These are phyloP conservation scores for Podaxis sp. DNA, from an alignment of 768 basidiomycete genomes.

Conservation along the genomic window DNA sequence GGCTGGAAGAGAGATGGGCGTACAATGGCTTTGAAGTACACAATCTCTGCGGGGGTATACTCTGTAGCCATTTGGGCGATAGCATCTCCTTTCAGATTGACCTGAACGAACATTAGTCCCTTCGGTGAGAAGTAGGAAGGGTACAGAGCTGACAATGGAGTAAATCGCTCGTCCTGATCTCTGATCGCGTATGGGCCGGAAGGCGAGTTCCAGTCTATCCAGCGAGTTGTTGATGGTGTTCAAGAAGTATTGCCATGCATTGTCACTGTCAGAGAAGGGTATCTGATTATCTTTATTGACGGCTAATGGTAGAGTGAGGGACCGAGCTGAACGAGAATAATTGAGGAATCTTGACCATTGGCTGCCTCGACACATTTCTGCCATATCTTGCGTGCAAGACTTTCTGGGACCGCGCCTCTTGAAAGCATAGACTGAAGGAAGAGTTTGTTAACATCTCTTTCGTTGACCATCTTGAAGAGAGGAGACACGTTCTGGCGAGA, in stretches of 20 bases:
- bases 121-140: neutral
- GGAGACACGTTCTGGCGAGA: neutral
- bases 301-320: slow-evolving; percentile 15
- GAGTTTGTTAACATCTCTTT: slow-evolving; percentile 70
- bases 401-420: slow-evolving; percentile 62
- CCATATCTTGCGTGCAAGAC: slow-evolving; percentile 67
- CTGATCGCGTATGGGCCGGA: slow-evolving; percentile 65
- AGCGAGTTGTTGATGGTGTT: slow-evolving; percentile 58
- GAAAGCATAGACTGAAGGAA: slow-evolving; percentile 81
- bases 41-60: slow-evolving; percentile 75
- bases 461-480: slow-evolving; percentile 28
- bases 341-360: slow-evolving; percentile 45
- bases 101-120: slow-evolving; percentile 39
- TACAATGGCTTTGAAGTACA: slow-evolving; percentile 83
- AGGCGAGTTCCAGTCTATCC: slow-evolving; percentile 71
- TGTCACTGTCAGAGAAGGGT: slow-evolving; percentile 53
- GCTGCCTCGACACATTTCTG: slow-evolving; percentile 66
- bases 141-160: slow-evolving; percentile 54
- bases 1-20: slow-evolving; percentile 21
- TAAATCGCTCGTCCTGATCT: slow-evolving; percentile 61
- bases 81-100: slow-evolving; percentile 79
- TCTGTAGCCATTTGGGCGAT: slow-evolving; percentile 85
- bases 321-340: neutral
- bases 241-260: slow-evolving; percentile 63
- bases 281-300: neutral